These are phyloP conservation scores for Mentha longifolia DNA, from an alignment of 257 asterid species.

Conservation along the genomic window DNA sequence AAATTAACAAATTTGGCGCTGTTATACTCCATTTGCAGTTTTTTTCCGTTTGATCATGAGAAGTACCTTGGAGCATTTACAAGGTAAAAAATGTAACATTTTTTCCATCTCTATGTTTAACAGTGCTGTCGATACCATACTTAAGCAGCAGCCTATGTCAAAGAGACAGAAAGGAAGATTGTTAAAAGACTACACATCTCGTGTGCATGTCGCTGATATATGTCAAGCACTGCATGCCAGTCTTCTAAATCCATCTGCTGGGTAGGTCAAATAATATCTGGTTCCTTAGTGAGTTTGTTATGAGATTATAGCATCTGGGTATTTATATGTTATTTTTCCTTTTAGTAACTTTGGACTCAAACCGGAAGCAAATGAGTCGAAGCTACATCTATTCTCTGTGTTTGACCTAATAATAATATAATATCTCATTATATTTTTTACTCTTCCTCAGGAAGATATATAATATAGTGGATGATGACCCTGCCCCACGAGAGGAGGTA, in stretches of 20 bases:
- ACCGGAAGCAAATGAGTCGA: neutral
- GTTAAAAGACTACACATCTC: conserved; percentile 64
- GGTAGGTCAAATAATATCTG: conserved; percentile 43
- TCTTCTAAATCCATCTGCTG: conserved; percentile 55
- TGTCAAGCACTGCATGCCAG: conserved; percentile 85
- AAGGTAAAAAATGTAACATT: neutral
- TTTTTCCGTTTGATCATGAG: neutral
- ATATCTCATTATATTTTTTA: neutral
- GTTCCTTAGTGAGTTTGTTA: neutral
- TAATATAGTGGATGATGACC: conserved; percentile 86
- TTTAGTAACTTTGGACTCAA: neutral
- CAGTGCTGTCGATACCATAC: conserved; percentile 92
- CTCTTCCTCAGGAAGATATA: conserved; percentile 56
- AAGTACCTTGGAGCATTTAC: neutral
- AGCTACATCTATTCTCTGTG: neutral
- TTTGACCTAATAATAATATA: neutral
- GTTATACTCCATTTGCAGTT: neutral
- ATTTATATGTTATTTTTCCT: neutral
- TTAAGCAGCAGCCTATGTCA: conserved; percentile 65
- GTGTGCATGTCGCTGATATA: conserved; percentile 87
- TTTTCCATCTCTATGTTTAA: neutral
- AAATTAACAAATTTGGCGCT: neutral
- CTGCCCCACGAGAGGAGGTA: conserved; percentile 78
- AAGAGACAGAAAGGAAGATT: conserved; percentile 61
- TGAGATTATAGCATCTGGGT: neutral